Evolutionary conservation across 495 filamentous ascomycete genomes (phyloP).

Genomic region (Lepidopterella palustris): DNA sequence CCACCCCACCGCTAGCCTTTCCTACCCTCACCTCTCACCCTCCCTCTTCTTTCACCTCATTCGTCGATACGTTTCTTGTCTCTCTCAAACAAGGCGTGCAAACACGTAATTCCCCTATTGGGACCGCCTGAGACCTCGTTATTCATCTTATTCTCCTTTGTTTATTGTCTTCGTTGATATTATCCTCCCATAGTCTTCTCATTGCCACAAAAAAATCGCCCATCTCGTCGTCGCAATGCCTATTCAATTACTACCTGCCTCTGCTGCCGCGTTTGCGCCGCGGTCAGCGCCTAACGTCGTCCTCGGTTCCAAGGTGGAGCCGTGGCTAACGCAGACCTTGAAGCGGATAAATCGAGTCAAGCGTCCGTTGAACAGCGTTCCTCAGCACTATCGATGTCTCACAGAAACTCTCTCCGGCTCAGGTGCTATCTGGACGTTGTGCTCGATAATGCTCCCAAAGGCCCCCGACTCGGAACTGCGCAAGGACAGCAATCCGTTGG

Average conservation of each 20-base stretch:
- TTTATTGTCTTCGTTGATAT: conserved; percentile 39
- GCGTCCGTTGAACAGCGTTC: conserved; percentile 93
- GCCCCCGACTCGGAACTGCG: conserved; percentile 81
- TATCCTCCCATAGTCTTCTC: conserved; percentile 28
- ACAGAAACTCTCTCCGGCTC: conserved; percentile 90
- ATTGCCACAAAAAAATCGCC: conserved; percentile 32
- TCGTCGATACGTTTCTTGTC: conserved; percentile 38
- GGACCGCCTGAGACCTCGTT: conserved; percentile 36
- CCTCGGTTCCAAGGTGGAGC: conserved; percentile 86
- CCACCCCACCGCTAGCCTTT: conserved; percentile 27
- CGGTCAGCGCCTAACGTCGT: conserved; percentile 93
- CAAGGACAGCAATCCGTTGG: conserved; percentile 77
- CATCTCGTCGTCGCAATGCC: conserved; percentile 62
- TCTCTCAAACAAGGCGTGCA: conserved; percentile 43
- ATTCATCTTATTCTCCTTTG: conserved; percentile 52
- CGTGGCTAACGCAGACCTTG: conserved; percentile 93
- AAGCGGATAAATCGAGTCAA: conserved; percentile 98
- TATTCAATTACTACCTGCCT: conserved; percentile 84
- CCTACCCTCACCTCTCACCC: conserved; percentile 32
- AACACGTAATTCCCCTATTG: conserved; percentile 51
- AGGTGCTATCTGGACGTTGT: conserved; percentile 92
- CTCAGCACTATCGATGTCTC: conserved; percentile 92
- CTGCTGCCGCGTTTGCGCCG: conserved; percentile 93
- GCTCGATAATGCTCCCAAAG: conserved; percentile 88
- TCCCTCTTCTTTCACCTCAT: conserved; percentile 38